Evolutionary conservation across 768 basidiomycete species (phyloP), one percentile per base, ranked within the genome.

Genomic region (Hericium rajendrae): DNA sequence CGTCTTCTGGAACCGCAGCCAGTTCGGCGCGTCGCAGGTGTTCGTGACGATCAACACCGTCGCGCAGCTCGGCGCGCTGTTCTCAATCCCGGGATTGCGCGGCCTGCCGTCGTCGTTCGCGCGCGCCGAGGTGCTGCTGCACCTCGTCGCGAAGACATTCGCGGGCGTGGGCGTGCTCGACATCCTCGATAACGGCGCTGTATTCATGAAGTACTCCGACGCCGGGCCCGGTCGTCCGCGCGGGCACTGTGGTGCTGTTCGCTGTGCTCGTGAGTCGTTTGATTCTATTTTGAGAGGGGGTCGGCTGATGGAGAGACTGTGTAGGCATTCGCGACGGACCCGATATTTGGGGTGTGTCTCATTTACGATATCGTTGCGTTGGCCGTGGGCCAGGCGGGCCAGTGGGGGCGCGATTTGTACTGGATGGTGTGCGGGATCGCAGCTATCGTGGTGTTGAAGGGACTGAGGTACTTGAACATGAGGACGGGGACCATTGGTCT

Each of bases 61-160:
- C 38, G 65, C 65, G 49, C 73, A 77, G 43, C 65, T 77, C 46
- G 70, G 68, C 58, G 69, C 71, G 22, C 66, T 74, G 32, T 71
- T 71, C 20, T 59, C 67, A 16, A 59, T 72, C 10, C 70, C 73
- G 4, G 59, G 65, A 9, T 2, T 54, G 5, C 32, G 26, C 3
- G 53, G 39, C 22, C 66, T 73, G 12, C 61, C 65, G 13, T 57
- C 67, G 2, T 41, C 61, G 1, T 64, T 69, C 60, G 66, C 70
- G 2, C 65, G 60, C 6, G 53, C 68, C 32, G 69, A 73, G 53
- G 55, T 59, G 11, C 48, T 72, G 24, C 74, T 74, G 13, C 74
- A 75, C 58, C 58, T 74, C n/a, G 72, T 76, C 51, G 72, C 72
- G 48, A 78, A 77, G 59, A 72, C 73, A 3, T 70, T 69, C 48